phyloP scores from a whole-genome alignment of 192 early-diverging fungal genomes.

The Coemansia guatemalensis region DNA sequence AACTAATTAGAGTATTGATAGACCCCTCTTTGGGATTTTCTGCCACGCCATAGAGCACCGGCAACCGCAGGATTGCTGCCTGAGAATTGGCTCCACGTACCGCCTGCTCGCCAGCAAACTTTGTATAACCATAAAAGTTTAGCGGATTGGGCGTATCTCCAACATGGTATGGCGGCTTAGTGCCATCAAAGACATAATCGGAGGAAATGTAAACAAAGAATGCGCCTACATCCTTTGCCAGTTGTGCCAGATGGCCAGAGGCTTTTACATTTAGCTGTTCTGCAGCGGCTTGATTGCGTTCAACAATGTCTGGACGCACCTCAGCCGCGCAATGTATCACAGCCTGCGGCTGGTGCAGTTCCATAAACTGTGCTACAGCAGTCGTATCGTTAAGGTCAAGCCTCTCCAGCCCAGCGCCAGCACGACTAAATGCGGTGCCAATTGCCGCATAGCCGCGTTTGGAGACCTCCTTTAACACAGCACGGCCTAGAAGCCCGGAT shows the following conservation, averaged over 20 bases:
- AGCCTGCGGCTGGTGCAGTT: conserved; percentile 56
- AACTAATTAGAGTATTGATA: conserved; percentile 70
- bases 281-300: conserved; percentile 59
- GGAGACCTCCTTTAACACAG: conserved; percentile 60
- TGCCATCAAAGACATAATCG: conserved; percentile 94
- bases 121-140: conserved; percentile 82
- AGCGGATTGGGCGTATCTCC: conserved; percentile 71
- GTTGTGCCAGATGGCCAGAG: conserved; percentile 57
- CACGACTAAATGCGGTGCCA: conserved; percentile 70
- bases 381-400: conserved; percentile 65
- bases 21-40: conserved; percentile 74
- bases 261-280: conserved; percentile 68
- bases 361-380: conserved; percentile 58
- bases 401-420: conserved; percentile 57
- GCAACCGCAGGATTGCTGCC: conserved; percentile 73
- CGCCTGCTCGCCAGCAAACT: conserved; percentile 72
- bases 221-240: conserved; percentile 53
- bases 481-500: conserved; percentile 80
- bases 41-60: conserved; percentile 71
- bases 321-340: conserved; percentile 88
- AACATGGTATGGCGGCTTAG: conserved; percentile 72
- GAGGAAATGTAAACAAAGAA: conserved; percentile 82
- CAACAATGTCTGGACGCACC: conserved; percentile 79
- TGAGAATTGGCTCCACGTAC: conserved; percentile 56
- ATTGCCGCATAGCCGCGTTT: conserved; percentile 60